A percentile compares a stretch with the other conserved stretches of the same genome.
Conservation (phyloP, 2,329 filamentous ascomycete species). For the Apiospora marii region DNA sequence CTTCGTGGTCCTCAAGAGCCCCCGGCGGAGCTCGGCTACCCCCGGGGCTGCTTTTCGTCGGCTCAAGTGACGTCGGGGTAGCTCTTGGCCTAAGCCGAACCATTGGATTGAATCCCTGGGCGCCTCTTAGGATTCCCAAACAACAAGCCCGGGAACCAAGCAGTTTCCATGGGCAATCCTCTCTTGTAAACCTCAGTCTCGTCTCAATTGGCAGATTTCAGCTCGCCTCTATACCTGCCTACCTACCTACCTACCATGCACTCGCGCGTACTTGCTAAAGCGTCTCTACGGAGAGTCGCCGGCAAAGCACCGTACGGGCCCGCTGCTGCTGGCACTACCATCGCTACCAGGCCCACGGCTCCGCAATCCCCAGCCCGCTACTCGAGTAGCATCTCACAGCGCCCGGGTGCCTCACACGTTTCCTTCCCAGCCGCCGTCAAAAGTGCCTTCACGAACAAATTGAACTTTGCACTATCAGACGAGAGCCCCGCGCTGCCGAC, state of each 20-base stretch:
- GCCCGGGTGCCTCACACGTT: conserved; percentile 62
- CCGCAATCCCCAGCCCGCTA: conserved; percentile 25
- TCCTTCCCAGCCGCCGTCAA: conserved; percentile 96
- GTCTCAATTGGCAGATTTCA: neutral
- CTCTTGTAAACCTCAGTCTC: neutral
- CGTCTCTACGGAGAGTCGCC: conserved; percentile 25
- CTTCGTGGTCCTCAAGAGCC: neutral
- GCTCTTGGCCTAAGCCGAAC: conserved; percentile 14
- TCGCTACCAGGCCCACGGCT: conserved; percentile 4
- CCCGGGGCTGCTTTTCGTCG: conserved; percentile 24
- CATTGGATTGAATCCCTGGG: neutral
- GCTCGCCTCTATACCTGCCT: neutral
- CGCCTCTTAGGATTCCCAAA: neutral
- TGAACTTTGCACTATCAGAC: conserved; percentile 79
- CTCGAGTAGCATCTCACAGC: conserved; percentile 62
- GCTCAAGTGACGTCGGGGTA: conserved; percentile 24
- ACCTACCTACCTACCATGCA: neutral
- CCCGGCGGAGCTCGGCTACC: conserved; percentile 17
- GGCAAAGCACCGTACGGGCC: conserved; percentile 23
- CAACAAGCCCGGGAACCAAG: neutral
- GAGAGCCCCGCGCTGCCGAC: conserved; percentile 82
- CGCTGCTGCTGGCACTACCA: neutral
- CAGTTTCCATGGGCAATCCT: neutral
- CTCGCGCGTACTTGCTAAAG: conserved; percentile 13
- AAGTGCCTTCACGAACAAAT: conserved; percentile 84